Conservation (phyloP, 73 alveolate genomes). For the Uronychia binucleata region DNA sequence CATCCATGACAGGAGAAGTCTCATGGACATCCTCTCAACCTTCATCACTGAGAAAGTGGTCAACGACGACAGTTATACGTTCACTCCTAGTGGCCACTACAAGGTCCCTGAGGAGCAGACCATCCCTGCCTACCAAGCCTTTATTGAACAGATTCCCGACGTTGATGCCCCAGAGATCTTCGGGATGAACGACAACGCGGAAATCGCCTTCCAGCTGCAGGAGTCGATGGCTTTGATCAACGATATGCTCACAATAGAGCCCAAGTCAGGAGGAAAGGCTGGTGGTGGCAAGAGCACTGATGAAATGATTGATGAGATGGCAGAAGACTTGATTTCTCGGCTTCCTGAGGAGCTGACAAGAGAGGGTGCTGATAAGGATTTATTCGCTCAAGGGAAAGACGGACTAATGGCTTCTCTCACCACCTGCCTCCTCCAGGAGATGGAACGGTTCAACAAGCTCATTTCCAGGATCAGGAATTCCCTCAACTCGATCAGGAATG, state of each 20-base stretch:
- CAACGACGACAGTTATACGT: slow-evolving; percentile 64
- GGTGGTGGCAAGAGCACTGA: slow-evolving; percentile 76
- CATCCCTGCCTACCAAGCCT: slow-evolving; percentile 52
- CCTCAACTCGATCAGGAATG: slow-evolving; percentile 76
- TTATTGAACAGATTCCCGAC: slow-evolving; percentile 83
- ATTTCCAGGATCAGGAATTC: slow-evolving; percentile 68
- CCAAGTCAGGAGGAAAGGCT: slow-evolving; percentile 69
- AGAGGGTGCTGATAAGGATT: slow-evolving; percentile 75
- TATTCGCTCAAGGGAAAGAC: slow-evolving; percentile 70
- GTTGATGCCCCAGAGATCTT: slow-evolving; percentile 96
- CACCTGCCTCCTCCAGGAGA: slow-evolving; percentile 85
- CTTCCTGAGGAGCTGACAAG: slow-evolving; percentile 80
- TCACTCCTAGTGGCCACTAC: slow-evolving; percentile 66
- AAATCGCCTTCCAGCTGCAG: slow-evolving; percentile 87
- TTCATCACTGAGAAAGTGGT: slow-evolving; percentile 87
- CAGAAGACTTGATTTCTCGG: slow-evolving; percentile 55
- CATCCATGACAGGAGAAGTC: slow-evolving; percentile 93
- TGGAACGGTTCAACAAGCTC: slow-evolving; percentile 87
- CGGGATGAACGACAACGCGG: slow-evolving; percentile 98
- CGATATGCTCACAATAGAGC: slow-evolving; percentile 73
- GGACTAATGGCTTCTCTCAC: slow-evolving; percentile 86
- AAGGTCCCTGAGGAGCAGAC: slow-evolving; percentile 52
- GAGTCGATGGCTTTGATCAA: slow-evolving; percentile 69
- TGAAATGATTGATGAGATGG: slow-evolving; percentile 74
- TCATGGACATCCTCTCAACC: slow-evolving; percentile 84